Percentiles rank a stretch among this genome's conserved stretches.
Conservation (phyloP, 2,329 filamentous ascomycete genomes). For the Colletotrichum musicola region DNA sequence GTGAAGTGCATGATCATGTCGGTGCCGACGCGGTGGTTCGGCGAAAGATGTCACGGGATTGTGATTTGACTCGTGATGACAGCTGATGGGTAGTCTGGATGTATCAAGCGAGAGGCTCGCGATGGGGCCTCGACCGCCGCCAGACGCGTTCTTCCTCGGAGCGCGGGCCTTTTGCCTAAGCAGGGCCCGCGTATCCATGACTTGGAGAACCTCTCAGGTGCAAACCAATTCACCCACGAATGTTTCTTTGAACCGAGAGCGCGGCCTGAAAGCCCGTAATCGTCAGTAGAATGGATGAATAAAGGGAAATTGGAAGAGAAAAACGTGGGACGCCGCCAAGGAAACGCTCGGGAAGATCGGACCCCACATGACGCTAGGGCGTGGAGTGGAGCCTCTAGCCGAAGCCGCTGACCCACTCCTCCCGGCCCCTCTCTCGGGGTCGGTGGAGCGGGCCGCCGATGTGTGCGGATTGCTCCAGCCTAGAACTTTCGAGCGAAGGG, state of each 20-base stretch:
- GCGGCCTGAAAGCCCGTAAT: neutral
- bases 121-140: no score
- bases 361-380: slow-evolving; percentile 1
- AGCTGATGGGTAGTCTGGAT: neutral
- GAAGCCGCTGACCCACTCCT: neutral
- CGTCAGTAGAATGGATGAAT: neutral
- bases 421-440: neutral
- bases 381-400: neutral
- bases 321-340: neutral
- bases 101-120: no score
- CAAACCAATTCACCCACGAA: neutral
- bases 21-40: neutral
- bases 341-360: slow-evolving; percentile 9
- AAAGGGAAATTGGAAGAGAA: neutral
- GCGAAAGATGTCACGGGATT: neutral
- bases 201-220: no score
- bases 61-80: neutral
- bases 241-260: neutral
- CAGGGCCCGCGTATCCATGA: no score
- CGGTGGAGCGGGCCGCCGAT: neutral
- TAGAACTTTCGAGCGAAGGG: no score
- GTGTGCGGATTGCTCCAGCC: no score
- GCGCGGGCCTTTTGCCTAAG: no score
- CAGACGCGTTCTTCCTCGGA: no score
- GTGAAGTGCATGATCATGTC: neutral